phyloP scores from a whole-genome alignment of 768 basidiomycete genomes.

The Gelatoporia subvermispora region DNA sequence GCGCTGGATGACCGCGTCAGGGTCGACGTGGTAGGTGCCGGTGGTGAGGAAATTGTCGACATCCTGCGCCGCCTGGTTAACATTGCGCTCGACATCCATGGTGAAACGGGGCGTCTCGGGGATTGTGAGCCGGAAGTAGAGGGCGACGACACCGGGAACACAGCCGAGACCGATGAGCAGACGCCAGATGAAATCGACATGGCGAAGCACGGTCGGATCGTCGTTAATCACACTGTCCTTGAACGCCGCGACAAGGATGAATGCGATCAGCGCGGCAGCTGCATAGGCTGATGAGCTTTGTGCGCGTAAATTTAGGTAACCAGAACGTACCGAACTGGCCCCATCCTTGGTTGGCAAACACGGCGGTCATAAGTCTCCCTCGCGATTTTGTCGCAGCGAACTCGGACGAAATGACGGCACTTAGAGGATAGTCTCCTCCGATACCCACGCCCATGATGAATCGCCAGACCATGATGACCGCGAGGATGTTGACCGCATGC shows the following conservation, averaged over 20 bases:
- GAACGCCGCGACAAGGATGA: slow-evolving; percentile 64
- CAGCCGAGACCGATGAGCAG: slow-evolving; percentile 85
- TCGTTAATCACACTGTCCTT: slow-evolving; percentile 52
- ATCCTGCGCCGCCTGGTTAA: slow-evolving; percentile 69
- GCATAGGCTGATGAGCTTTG: neutral
- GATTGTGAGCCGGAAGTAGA: slow-evolving; percentile 91
- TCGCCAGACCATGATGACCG: slow-evolving; percentile 78
- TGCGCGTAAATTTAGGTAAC: neutral
- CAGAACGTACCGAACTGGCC: slow-evolving; percentile 63
- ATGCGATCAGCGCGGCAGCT: slow-evolving; percentile 64
- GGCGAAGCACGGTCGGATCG: slow-evolving; percentile 32
- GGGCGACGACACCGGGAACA: slow-evolving; percentile 72
- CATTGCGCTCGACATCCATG: slow-evolving; percentile 87
- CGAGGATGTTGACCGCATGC: slow-evolving; percentile 66
- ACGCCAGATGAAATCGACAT: slow-evolving; percentile 81
- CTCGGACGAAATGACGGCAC: slow-evolving; percentile 84
- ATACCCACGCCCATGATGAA: slow-evolving; percentile 82
- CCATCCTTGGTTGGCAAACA: slow-evolving; percentile 86
- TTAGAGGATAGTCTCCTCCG: slow-evolving; percentile 85
- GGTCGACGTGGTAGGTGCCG: slow-evolving; percentile 43
- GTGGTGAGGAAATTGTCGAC: slow-evolving; percentile 62
- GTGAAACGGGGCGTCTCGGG: slow-evolving; percentile 90
- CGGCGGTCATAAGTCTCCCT: slow-evolving; percentile 86
- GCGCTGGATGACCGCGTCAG: slow-evolving; percentile 55
- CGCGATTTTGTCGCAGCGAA: slow-evolving; percentile 75